phyloP scores from a whole-genome alignment of 2,329 filamentous ascomycete genomes.

The Aurifilum marmelostoma region DNA sequence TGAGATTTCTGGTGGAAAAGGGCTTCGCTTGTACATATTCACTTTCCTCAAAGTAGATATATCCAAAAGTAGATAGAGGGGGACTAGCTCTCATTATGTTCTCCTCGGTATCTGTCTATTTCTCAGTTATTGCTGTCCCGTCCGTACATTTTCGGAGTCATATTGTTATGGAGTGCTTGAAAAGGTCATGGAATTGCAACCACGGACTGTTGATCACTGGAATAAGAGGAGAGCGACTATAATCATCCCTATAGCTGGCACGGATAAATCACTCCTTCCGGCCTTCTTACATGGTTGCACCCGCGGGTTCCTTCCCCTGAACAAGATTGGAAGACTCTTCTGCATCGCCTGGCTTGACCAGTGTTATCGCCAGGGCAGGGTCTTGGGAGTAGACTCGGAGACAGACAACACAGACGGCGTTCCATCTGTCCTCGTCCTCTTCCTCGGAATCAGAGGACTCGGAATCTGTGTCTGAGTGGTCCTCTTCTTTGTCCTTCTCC shows the following conservation, averaged over 20 bases:
- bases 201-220: too few relatives aligned
- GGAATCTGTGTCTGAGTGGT: constrained; percentile 30
- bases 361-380: constrained; percentile 39
- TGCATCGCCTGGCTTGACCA: constrained; percentile 39
- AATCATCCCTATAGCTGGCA: too few relatives aligned
- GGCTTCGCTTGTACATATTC: constrained; percentile 15
- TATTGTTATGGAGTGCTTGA: too few relatives aligned
- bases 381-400: constrained; percentile 45
- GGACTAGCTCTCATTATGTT: not conserved
- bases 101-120: not conserved
- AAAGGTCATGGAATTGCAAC: too few relatives aligned
- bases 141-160: too few relatives aligned
- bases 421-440: constrained; percentile 40
- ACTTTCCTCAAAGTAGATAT: not conserved
- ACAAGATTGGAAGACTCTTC: constrained; percentile 38
- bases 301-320: constrained; percentile 36
- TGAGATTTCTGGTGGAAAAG: not conserved
- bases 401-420: constrained; percentile 47
- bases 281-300: constrained; percentile 38
- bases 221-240: too few relatives aligned
- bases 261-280: too few relatives aligned
- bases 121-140: too few relatives aligned
- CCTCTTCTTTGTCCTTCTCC: not conserved
- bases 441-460: constrained; percentile 28
- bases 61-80: not conserved